Evolutionary conservation across 805 yeast genomes (phyloP), one percentile per base, ranked within the genome.

Genomic region (Ascoidea asiatica): DNA sequence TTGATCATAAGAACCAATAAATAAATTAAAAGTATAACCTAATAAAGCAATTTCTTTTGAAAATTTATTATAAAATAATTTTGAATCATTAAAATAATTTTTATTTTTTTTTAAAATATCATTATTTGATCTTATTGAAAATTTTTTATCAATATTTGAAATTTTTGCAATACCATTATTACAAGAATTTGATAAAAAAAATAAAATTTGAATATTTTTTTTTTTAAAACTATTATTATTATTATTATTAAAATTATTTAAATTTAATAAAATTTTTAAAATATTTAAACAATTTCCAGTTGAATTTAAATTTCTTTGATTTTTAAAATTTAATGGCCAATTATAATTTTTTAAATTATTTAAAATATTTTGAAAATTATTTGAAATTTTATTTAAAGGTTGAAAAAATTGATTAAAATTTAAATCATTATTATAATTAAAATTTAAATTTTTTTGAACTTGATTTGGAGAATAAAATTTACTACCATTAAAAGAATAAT

Each of bases 1-100:
- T 57, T 79, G 87, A 57, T 79, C 86, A 56, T 79, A 79, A 11
- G 80, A 69, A 15, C 86, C 86, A 46, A 77, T 70, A 50, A 78
- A 77, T 19, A 78, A 56, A 52, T 77, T 74, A 40, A 78, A 63
- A 5, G 77, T 64, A 44, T 75, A 70, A 1, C 84, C 83, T 49
- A 69, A 66, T 4, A 61, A 50, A 0, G 76, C 67, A 19, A 75
- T 64, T 17, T 54, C 56, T 21, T 64, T 62, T 2, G 83, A 73
- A n/a, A 79, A 56, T 6, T 61, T 60, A 6, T 65, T 63, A 56
- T 77, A 79, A 53, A 65, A 78, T 41, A 60, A 57, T 41, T 61
- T 63, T 4, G 77, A 75, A 18, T 46, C 33, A 19, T 29, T 36
- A n/a, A 35, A 19, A 21, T 47, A 47, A n/a, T 37, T 41, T 21